Evolutionary conservation across 2,329 filamentous ascomycete species (phyloP).

Genomic region (Colletotrichum eremochloae): DNA sequence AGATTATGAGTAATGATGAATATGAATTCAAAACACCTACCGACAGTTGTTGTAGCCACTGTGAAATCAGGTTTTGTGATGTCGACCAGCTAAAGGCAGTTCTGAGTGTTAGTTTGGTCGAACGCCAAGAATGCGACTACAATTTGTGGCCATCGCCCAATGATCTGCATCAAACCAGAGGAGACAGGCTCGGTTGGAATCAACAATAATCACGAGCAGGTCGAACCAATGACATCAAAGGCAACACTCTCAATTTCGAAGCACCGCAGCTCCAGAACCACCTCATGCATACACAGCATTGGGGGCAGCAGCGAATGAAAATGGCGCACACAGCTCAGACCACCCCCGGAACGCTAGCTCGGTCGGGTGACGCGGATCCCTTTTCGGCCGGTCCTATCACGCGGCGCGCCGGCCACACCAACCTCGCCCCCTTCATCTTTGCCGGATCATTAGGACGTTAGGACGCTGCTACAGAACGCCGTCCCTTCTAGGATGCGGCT

Average conservation of each 20-base stretch:
- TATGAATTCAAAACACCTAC: constrained; percentile 1
- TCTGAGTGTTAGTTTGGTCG: not conserved
- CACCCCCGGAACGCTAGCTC: constrained; percentile 4
- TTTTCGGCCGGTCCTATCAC: constrained; percentile 23
- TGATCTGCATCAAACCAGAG: constrained; percentile 3
- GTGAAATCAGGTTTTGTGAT: not conserved
- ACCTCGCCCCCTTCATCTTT: constrained; percentile 8
- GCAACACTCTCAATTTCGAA: not conserved
- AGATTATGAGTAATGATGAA: constrained; percentile 28
- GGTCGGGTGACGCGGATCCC: constrained; percentile 35
- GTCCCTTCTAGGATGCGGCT: not conserved
- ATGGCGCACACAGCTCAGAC: constrained; percentile 4
- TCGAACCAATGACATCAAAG: constrained; percentile 10
- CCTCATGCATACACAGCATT: not conserved
- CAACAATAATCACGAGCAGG: not conserved
- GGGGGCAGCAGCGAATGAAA: constrained; percentile 19
- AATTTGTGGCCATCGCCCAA: constrained; percentile 7
- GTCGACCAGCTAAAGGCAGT: not conserved
- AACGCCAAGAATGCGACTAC: constrained; percentile 9
- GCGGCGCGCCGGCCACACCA: constrained; percentile 19
- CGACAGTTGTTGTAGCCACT: not conserved
- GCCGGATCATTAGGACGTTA: constrained; percentile 6
- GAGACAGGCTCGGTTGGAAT: not conserved
- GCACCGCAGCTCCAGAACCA: constrained; percentile 2
- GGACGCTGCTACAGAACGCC: constrained; percentile 10